Evolutionary conservation across 345 rosid species (phyloP).

Genomic region (Gossypium ekmanianum): DNA sequence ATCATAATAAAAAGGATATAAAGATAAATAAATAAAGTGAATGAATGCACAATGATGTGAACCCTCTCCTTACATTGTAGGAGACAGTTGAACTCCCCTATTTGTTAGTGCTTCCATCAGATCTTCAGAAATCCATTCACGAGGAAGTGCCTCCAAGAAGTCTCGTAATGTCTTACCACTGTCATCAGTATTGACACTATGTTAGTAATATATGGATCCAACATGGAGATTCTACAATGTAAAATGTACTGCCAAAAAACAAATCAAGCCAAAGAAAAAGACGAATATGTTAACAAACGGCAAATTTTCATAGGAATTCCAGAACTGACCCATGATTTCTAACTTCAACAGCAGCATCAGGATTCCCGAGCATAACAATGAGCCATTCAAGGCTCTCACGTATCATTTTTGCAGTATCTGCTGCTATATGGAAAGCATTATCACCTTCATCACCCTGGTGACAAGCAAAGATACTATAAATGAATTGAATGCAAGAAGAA

Average conservation of each 20-base stretch:
- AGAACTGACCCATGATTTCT: conserved; percentile 83
- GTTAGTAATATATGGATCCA: not conserved
- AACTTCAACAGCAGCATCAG: conserved; percentile 75
- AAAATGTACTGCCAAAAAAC: not conserved
- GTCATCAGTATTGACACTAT: conserved; percentile 17
- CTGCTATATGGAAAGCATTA: conserved; percentile 90
- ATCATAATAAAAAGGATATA: not conserved
- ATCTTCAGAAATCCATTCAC: conserved; percentile 98
- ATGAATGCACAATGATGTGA: not conserved
- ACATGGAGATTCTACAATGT: not conserved
- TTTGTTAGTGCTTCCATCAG: conserved; percentile 75
- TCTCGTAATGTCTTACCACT: conserved; percentile 94
- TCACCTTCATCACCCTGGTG: conserved; percentile 95
- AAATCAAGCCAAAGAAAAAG: not conserved
- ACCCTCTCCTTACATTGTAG: conserved; percentile 63
- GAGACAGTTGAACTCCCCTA: conserved; percentile 80
- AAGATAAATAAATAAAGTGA: conserved; percentile 6
- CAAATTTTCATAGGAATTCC: not conserved
- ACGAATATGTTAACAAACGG: not conserved
- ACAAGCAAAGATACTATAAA: conserved; percentile 14
- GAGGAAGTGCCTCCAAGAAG: conserved; percentile 86
- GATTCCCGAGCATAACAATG: conserved; percentile 74
- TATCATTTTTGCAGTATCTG: conserved; percentile 92
- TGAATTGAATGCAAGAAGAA: conserved; percentile 4
- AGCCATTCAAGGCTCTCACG: conserved; percentile 98